Evolutionary conservation across 208 protist species (phyloP), one percentile per base, ranked within the genome.

Genomic region (Naegleria lovaniensis): DNA sequence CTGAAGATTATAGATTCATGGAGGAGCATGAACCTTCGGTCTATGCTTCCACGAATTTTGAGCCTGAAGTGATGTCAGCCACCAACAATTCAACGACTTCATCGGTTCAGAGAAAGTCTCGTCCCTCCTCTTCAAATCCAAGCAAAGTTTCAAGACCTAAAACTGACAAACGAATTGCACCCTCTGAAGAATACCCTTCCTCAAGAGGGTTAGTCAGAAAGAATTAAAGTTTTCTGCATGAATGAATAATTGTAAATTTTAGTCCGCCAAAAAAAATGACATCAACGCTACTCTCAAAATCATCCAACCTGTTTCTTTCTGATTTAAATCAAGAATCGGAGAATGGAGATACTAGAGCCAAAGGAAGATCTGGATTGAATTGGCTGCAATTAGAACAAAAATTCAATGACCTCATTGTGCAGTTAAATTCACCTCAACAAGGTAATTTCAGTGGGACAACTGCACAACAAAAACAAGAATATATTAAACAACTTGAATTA

Each of bases 1-100:
- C 94, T 41, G 79, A 90, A 83, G 94, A 94, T 48, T 94, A 94
- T 89, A 40, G 40, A n/a, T 25, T 33, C 3, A 15, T 13, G 29
- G 13, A 83, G 1, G 75, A 83, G 29, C 75, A 83, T 38, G 25
- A 15, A 67, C 55, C 11, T 13, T 29, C 11, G 1, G 43, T 48
- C 5, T 48, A 48, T 48, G 43, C 43, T 48, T 48, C 43, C 55
- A 67, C 55, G 19, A 67, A 29, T 13, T 67, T 29, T 67, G 55
- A 67, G 22, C 22, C 55, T 29, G 19, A 67, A 19, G 55, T 29
- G 6, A n/a, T n/a, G n/a, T n/a, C n/a, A n/a, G n/a, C n/a, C n/a
- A n/a, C n/a, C n/a, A n/a, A n/a, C n/a, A n/a, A n/a, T n/a, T n/a
- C n/a, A n/a, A n/a, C n/a, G n/a, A 29, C 55, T 67, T 29, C 11